phyloP scores from a whole-genome alignment of 192 early-diverging fungal species.

The Pecoramyces ruminantium region DNA sequence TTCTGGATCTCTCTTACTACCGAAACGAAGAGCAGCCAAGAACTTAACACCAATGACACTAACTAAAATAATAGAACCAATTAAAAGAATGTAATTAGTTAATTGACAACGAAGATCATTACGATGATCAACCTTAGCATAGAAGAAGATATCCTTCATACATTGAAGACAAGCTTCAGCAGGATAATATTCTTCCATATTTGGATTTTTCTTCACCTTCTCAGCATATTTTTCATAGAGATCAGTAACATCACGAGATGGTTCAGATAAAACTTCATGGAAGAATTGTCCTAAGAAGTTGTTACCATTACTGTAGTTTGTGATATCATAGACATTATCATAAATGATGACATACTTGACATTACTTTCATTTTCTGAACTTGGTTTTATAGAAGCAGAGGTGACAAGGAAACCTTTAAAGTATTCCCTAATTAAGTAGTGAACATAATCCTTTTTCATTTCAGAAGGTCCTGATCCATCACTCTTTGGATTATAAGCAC shows the following conservation, averaged over 20 bases:
- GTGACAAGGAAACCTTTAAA: background rate
- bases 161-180: conserved; percentile 38
- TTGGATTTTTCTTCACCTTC: conserved; percentile 44
- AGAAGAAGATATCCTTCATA: conserved; percentile 67
- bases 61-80: conserved; percentile 63
- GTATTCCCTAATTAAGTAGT: background rate
- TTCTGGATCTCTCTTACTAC: conserved; percentile 53
- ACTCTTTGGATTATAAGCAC: background rate
- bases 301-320: conserved; percentile 6
- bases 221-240: conserved; percentile 35
- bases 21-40: conserved; percentile 81
- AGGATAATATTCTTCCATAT: conserved; percentile 22
- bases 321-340: conserved; percentile 36
- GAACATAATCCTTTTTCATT: background rate
- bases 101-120: conserved; percentile 64
- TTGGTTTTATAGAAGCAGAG: background rate
- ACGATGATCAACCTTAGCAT: conserved; percentile 71
- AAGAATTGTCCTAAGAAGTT: background rate
- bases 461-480: background rate
- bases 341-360: conserved; percentile 16
- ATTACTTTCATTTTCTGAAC: background rate
- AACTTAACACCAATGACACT: conserved; percentile 84
- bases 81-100: conserved; percentile 69
- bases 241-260: conserved; percentile 40
- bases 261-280: conserved; percentile 14